Evolutionary conservation across 148 eudicot genomes (phyloP), one percentile per base, ranked within the genome.

Genomic region (Vaccinium corymbosum): DNA sequence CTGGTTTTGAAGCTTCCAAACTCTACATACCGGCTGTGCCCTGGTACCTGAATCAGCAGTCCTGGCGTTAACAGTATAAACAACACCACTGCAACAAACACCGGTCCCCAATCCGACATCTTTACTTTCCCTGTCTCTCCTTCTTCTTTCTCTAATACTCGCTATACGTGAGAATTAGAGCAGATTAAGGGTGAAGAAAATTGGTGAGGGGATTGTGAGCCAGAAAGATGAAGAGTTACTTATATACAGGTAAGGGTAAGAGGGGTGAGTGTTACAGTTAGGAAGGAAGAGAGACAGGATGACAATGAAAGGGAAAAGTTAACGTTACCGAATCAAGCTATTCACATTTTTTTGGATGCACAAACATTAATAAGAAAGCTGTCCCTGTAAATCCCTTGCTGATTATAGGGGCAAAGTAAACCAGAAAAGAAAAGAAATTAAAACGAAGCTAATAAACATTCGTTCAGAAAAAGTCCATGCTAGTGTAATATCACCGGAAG

Each of bases 61-160:
- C 86, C 88, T 4, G 86, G 86, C 0, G 88, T 46, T 20, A 86
- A 78, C n/a, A 86, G 80, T 53, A 86, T 80, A 20, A 86, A 86
- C 81, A 86, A 66, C 22, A 86, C 83, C 46, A 82, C 85, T 15
- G 88, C 88, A 25, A 86, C 83, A 11, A 86, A 87, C 42, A 89
- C 89, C 3, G 91, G 89, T 17, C 85, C 89, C 89, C 91, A 89
- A 14, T 89, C 89, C 74, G 76, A 10, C 83, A 81, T 81, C 42
- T 64, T 29, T 50, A n/a, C 13, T 3, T 29, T 81, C 48, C 62
- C 82, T n/a, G 17, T 57, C 62, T 19, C 51, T 8, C 51, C 51
- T 53, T 10, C 55, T 10, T 52, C 25, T 29, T 17, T 27, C 46
- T 78, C 81, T 8, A 7, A 7, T 29, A 27, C 62, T 38, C 53